Evolutionary conservation across 208 protist species (phyloP), one percentile per base, ranked within the genome.

Genomic region (Herpetomonas tarakana): DNA sequence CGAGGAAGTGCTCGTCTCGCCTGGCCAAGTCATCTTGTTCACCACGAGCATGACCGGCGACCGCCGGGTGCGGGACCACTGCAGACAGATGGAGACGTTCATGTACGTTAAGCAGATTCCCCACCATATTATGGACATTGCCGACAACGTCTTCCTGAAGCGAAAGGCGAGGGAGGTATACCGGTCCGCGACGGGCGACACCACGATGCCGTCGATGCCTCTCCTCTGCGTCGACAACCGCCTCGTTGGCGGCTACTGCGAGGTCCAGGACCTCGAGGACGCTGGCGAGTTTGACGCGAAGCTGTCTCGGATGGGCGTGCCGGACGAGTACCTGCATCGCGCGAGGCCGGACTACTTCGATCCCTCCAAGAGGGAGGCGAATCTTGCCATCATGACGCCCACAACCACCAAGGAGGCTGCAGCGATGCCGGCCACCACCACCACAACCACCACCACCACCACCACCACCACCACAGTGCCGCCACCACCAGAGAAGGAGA

Each of bases 221-320:
- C 50, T 84, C 0, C 67, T 93, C 0, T 93, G 80, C 56, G 78
- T 93, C 25, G 82, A 83, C 28, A 35, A 62, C 35, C 74, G 55
- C 24, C 71, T 76, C 45, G 77, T 90, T 30, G 82, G 86, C 45
- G 58, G 77, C 58, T 79, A 78, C 31, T 71, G 71, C n/a, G 61
- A 60, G 12, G 41, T 89, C 22, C 86, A 93, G 58, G 82, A 89
- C 24, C 28, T 90, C 59, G 82, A 88, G 60, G 83, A 93, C 62
- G 66, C 67, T n/a, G 83, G 71, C 18, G 45, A 64, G 31, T 44
- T 93, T 1, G 74, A 85, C 46, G 67, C 58, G 31, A 78, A 65
- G 55, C 56, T 93, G 22, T 16, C 50, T 0, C 52, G 58, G 14
- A 56, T 75, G 9, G 81, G 84, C 51, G 81, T 60, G 57, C 49